Evolutionary conservation across 2,329 filamentous ascomycete species (phyloP), one percentile per base, ranked within the genome.

Genomic region (Diplocarpon mali): DNA sequence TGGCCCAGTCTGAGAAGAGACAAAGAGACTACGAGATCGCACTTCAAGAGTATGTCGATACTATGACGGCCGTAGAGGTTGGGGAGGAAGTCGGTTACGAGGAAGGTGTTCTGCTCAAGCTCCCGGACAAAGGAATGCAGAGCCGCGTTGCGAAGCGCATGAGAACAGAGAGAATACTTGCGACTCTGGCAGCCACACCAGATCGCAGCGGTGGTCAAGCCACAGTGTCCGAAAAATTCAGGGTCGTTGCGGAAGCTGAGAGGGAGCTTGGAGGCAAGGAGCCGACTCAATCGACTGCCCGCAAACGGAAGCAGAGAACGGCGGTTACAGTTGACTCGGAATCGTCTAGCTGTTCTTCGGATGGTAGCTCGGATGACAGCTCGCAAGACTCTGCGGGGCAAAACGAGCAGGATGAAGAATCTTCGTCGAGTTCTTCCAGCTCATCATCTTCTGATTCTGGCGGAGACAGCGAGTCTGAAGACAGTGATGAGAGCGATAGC

Each of bases 71-170:
- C 11, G 46, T 45, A 12, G 46, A 53, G 27, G 48, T 48, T 10
- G 44, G 49, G 12, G 39, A 46, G 1, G 44, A 49, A 16, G 52
- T 61, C 40, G 57, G 56, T 1, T 60, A 59, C 39, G 61, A 63
- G 41, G 60, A 62, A 41, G 57, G 55, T 3, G 35, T 61, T 15
- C 27, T 61, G 24, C 40, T 56, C n/a, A 49, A 53, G 8, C 43
- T 71, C 12, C 63, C 70, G 10, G 72, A 77, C 45, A 67, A 66
- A 42, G 65, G 68, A 35, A 69, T 80, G 61, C 69, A 72, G 48
- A 65, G 66, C 45, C 70, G 77, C 20, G 66, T 78, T 41, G 68
- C 77, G 37, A 80, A 78, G 66, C 73, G 78, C 43, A 78, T 80
- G 67, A 73, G 78, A 28, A 73, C 76, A 8, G 76, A 81, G 60